These are phyloP conservation scores for Xanthoceras sorbifolium DNA, from an alignment of 345 rosid genomes.

Conservation along the genomic window DNA sequence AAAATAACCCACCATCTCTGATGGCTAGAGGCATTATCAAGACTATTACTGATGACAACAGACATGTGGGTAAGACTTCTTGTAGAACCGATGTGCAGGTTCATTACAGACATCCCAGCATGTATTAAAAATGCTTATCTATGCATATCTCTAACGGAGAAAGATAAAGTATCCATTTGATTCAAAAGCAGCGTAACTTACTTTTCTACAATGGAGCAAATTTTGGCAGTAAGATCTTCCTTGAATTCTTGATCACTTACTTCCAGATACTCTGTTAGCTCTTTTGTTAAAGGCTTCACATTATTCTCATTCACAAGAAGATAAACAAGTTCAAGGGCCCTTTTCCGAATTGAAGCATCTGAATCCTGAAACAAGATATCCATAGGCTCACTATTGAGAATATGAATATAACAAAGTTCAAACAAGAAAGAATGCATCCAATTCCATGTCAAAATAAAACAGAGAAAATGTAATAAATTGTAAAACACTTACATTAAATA, in stretches of 20 bases:
- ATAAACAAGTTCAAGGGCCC: conserved; percentile 92
- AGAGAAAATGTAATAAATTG: not conserved
- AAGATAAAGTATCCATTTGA: conserved; percentile 11
- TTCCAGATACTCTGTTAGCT: conserved; percentile 94
- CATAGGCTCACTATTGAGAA: conserved; percentile 15
- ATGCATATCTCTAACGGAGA: conserved; percentile 5
- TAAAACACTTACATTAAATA: not conserved
- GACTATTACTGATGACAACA: not conserved
- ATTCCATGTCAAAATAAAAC: not conserved
- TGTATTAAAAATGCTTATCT: conserved; percentile 5
- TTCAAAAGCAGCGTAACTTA: conserved; percentile 45
- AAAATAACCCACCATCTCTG: not conserved
- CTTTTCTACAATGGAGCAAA: conserved; percentile 96
- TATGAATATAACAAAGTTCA: conserved; percentile 11
- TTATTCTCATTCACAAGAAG: conserved; percentile 86
- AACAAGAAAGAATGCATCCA: conserved; percentile 6
- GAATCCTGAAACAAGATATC: conserved; percentile 69
- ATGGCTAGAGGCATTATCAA: conserved; percentile 10
- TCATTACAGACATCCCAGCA: conserved; percentile 10
- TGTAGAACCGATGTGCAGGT: not conserved
- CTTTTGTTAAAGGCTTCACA: conserved; percentile 88
- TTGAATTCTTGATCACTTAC: conserved; percentile 93
- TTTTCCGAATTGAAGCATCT: conserved; percentile 97
- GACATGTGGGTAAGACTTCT: not conserved
- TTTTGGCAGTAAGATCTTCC: conserved; percentile 97